Conservation (phyloP, 2,329 filamentous ascomycete genomes). For the Trichoderma sp. region DNA sequence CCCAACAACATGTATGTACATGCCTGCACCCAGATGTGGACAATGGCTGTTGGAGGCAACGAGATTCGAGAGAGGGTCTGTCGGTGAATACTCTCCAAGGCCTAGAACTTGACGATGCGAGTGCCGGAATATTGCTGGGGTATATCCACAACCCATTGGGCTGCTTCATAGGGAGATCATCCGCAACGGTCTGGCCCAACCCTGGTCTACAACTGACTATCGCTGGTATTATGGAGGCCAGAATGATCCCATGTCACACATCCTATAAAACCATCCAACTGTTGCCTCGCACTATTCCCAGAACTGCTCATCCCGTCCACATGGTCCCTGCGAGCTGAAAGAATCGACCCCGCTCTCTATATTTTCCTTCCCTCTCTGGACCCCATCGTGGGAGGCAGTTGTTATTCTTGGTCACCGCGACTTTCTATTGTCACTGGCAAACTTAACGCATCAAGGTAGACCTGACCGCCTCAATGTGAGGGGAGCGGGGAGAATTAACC, state of each 20-base stretch:
- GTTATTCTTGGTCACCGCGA: not conserved
- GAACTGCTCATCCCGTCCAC: not conserved
- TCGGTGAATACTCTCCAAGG: not conserved
- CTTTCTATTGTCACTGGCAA: not conserved
- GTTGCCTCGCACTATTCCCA: conserved; percentile 9
- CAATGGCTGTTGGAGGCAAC: not conserved
- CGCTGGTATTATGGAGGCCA: not conserved
- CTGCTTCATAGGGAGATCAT: not conserved
- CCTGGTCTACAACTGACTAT: not conserved
- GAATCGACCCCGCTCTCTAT: not conserved
- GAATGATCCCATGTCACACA: not conserved
- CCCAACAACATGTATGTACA: not conserved
- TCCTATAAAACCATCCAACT: not conserved
- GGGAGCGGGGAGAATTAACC: not conserved
- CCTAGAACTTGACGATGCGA: not conserved
- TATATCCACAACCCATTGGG: not conserved
- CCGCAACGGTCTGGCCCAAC: conserved; percentile 1
- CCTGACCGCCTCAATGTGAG: not conserved
- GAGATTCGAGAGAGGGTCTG: not conserved
- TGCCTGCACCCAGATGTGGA: not conserved
- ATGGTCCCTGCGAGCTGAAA: conserved; percentile 10
- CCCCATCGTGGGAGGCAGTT: not conserved
- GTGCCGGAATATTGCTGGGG: not conserved
- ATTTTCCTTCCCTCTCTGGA: not conserved
- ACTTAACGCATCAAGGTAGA: not conserved